phyloP scores from a whole-genome alignment of 2,329 filamentous ascomycete species.

The Calonectria hongkongensis region DNA sequence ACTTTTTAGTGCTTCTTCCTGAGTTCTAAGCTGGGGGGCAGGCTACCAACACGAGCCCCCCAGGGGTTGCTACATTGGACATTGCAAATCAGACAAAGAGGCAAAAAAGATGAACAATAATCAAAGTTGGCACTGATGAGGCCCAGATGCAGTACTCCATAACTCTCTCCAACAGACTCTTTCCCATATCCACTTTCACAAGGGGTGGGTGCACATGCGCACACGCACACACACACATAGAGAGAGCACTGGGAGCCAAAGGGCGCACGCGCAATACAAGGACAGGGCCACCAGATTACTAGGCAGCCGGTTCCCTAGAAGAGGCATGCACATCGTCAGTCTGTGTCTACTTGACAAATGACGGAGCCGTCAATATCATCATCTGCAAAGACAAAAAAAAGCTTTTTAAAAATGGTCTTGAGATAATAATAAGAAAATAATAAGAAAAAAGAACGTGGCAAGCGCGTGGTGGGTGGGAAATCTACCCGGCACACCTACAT shows the following conservation, averaged over 20 bases:
- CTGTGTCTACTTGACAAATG: background rate
- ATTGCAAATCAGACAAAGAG: constrained; percentile 18
- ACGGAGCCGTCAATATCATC: constrained; percentile 1
- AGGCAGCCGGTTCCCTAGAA: constrained; percentile 15
- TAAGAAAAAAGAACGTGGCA: constrained; percentile 4
- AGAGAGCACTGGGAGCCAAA: background rate
- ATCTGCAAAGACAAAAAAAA: constrained; percentile 6
- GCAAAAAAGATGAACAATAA: background rate
- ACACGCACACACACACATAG: constrained; percentile 5
- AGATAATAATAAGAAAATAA: background rate
- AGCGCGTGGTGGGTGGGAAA: constrained; percentile 13
- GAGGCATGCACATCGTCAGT: constrained; percentile 22
- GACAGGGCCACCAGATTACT: constrained; percentile 18
- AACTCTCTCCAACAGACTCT: constrained; percentile 20
- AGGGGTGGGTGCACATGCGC: background rate
- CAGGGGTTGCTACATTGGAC: constrained; percentile 15
- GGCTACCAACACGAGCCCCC: constrained; percentile 12
- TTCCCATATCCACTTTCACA: constrained; percentile 7
- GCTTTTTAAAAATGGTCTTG: too few relatives aligned
- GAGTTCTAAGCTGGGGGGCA: constrained; percentile 21
- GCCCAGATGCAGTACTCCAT: constrained; percentile 21
- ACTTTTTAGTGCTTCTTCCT: constrained; percentile 26
- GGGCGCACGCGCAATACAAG: constrained; percentile 3
- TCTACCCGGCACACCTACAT: constrained; percentile 24
- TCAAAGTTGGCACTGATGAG: constrained; percentile 21